phyloP scores from a whole-genome alignment of 2,329 filamentous ascomycete genomes.

The Aspergillus glaucus region DNA sequence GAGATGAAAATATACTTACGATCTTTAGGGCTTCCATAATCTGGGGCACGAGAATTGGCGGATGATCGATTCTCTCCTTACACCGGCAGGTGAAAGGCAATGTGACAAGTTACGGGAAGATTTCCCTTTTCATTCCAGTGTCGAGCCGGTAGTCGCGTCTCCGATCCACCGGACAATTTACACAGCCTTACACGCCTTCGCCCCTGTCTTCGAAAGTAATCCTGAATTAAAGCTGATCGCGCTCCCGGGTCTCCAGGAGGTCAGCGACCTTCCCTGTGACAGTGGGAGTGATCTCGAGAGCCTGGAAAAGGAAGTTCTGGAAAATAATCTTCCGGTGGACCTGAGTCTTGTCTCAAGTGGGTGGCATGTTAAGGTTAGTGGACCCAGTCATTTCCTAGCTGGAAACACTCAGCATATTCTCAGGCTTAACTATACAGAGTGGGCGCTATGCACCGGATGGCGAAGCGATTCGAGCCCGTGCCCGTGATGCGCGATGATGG shows the following conservation, averaged over 20 bases:
- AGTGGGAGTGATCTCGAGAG: constrained; percentile 53
- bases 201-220: constrained; percentile 38
- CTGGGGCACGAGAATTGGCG: constrained; percentile 57
- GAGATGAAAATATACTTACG: neutral
- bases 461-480: constrained; percentile 20
- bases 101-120: constrained; percentile 53
- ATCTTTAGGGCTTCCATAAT: constrained; percentile 64
- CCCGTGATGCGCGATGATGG: constrained; percentile 8
- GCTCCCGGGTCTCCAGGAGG: constrained; percentile 68
- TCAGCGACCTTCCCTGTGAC: constrained; percentile 64
- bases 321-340: constrained; percentile 50
- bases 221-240: constrained; percentile 48
- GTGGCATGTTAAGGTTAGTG: constrained; percentile 7
- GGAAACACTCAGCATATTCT: constrained; percentile 5
- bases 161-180: constrained; percentile 69
- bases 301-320: constrained; percentile 53
- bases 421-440: constrained; percentile 28
- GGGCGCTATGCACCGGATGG: constrained; percentile 33
- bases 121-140: constrained; percentile 56
- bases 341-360: constrained; percentile 2
- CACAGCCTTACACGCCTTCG: constrained; percentile 63
- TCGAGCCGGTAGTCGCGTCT: constrained; percentile 65
- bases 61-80: constrained; percentile 66
- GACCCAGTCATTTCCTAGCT: neutral
- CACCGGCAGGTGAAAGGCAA: constrained; percentile 62